phyloP scores from a whole-genome alignment of 208 protist genomes.

The Acanthamoeba healyi region DNA sequence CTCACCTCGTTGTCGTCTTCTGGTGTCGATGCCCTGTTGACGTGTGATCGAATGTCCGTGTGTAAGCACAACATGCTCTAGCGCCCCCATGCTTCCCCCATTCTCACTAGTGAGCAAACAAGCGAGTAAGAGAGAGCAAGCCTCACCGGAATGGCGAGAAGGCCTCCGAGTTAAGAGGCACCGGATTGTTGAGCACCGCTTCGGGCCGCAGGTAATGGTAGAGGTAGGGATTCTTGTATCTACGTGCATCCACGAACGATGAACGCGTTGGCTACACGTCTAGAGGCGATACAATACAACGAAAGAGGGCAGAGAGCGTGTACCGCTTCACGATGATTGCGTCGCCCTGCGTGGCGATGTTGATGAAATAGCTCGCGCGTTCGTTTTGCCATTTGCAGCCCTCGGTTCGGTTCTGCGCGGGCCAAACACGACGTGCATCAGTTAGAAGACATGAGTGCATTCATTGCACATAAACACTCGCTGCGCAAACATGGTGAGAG shows the following conservation, averaged over 20 bases:
- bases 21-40: not conserved
- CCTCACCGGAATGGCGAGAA: slow-evolving; percentile 20
- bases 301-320: not conserved
- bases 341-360: not conserved
- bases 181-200: slow-evolving; percentile 23
- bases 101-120: not conserved
- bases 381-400: not conserved
- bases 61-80: too few species aligned
- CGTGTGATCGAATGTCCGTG: too few species aligned
- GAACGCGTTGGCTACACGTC: too few species aligned
- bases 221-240: slow-evolving; percentile 62
- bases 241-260: not conserved
- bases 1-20: slow-evolving; percentile 54
- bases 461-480: too few species aligned
- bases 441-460: not conserved
- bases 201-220: slow-evolving; percentile 58
- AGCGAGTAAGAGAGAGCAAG: not conserved
- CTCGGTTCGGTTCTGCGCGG: not conserved
- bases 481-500: too few species aligned
- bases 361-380: slow-evolving; percentile 23
- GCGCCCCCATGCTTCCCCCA: too few species aligned
- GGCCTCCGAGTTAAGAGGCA: slow-evolving; percentile 58
- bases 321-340: slow-evolving; percentile 50
- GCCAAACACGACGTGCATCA: too few species aligned
- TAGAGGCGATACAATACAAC: too few species aligned